Conservation (phyloP, 1,139 yeast species). For the Taphrina confusa region DNA sequence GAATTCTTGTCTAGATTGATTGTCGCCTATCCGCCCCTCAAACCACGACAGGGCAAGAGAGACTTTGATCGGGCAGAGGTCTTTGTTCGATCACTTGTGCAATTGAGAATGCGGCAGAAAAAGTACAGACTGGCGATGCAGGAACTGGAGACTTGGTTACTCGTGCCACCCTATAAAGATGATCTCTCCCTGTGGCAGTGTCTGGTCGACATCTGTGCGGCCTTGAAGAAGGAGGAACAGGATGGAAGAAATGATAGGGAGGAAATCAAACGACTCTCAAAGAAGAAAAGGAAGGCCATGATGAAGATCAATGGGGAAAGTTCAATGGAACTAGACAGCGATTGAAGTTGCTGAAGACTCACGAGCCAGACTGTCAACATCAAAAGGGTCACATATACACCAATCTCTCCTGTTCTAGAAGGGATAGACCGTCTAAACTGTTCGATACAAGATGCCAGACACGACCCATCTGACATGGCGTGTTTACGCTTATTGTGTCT, state of each 20-base stretch:
- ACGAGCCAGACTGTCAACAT: too few relatives aligned
- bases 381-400: too few relatives aligned
- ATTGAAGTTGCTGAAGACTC: too few relatives aligned
- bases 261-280: not conserved
- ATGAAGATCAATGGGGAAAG: slow-evolving; percentile 3
- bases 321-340: not conserved
- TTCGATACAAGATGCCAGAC: too few relatives aligned
- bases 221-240: not conserved
- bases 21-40: slow-evolving; percentile 28
- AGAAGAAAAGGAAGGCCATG: slow-evolving; percentile 12
- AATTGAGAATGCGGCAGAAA: slow-evolving; percentile 6
- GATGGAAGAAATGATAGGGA: not conserved
- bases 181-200: slow-evolving; percentile 18
- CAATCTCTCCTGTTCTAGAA: too few relatives aligned
- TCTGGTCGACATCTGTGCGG: not conserved
- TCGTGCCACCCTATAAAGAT: slow-evolving; percentile 28
- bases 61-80: slow-evolving; percentile 20
- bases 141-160: slow-evolving; percentile 26
- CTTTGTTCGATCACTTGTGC: slow-evolving; percentile 15
- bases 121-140: slow-evolving; percentile 11
- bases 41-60: slow-evolving; percentile 18
- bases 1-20: slow-evolving; percentile 30
- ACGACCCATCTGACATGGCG: too few relatives aligned
- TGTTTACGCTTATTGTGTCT: too few relatives aligned
- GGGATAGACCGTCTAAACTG: too few relatives aligned